Percentiles rank a stretch among this genome's conserved stretches.
Conservation (phyloP, 2,329 filamentous ascomycete genomes). For the Cyanodermella asteris region DNA sequence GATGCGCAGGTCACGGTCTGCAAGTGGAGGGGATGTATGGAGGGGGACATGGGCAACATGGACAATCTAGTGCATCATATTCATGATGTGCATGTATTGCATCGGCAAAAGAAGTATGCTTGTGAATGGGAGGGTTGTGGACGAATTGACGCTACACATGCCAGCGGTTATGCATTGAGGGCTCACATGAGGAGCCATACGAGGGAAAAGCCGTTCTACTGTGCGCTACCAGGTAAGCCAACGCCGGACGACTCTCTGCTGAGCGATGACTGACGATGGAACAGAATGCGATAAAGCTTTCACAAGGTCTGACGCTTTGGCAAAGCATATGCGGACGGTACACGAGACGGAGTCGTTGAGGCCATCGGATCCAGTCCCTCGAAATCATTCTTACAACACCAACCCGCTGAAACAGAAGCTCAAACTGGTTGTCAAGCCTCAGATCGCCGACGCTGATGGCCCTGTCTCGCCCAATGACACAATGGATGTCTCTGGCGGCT, state of each 20-base stretch:
- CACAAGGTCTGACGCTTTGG: constrained; percentile 81
- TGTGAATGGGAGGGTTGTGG: constrained; percentile 89
- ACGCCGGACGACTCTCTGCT: neutral
- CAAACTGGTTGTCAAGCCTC: constrained; percentile 17
- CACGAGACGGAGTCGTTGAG: constrained; percentile 88
- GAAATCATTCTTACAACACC: constrained; percentile 17
- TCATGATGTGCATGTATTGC: constrained; percentile 85
- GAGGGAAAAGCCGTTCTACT: constrained; percentile 95
- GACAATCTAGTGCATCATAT: constrained; percentile 63
- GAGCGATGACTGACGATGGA: constrained; percentile 1
- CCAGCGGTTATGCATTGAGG: constrained; percentile 84
- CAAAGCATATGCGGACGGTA: constrained; percentile 96
- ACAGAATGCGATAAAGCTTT: constrained; percentile 93
- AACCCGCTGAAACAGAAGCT: constrained; percentile 16
- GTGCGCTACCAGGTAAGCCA: constrained; percentile 61
- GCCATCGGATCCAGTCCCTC: constrained; percentile 30
- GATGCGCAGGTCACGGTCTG: constrained; percentile 60
- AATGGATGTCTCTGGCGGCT: too few relatives aligned
- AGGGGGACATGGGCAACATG: constrained; percentile 56
- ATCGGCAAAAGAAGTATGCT: constrained; percentile 86
- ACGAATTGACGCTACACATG: constrained; percentile 75
- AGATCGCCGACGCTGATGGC: constrained; percentile 13
- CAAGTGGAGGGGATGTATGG: constrained; percentile 54
- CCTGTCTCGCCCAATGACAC: constrained; percentile 11
- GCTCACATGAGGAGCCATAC: constrained; percentile 97